Base-by-base conservation (phyloP, 805 yeast genomes). In the Lipomyces starkeyi region DNA sequence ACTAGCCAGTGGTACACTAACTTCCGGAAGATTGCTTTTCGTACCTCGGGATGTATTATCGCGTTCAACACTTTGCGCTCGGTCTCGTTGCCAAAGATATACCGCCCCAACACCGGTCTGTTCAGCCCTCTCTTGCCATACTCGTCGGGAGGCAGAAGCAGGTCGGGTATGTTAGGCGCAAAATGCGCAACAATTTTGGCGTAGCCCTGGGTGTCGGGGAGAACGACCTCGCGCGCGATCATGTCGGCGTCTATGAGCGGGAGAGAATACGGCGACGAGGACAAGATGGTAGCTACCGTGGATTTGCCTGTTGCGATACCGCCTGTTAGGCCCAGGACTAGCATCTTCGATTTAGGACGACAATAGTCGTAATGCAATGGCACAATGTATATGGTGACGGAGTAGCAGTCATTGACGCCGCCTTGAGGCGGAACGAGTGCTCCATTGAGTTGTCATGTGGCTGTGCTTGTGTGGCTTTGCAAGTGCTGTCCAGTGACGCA, bases 301-400 rank as follows among this genome's bases (percentile, higher is more conserved):
- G 97, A 89, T 75, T 95, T 95, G 2, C 99, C 99, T n/a, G 95
- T 85, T 4, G 97, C 97, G 61, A 95, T 95, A 1, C 98, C 97
- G 1, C 99, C 99, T 0, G 99, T 95, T n/a, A 95, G 84, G 0
- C 99, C 99, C 5, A 95, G 85, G 40, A 95, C 84, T 58, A 95
- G 84, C 99, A 95, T 94, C 20, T 11, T 58, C n/a, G 22, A 22
- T 11, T 54, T 29, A 29, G 32, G 32, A 14, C 43, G 43, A 37
- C 17, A 37, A 37, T 37, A 3, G 40, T 35, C 29, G 29, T 27
- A 27, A 27, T 27, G 0, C 29, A 27, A 3, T 27, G 29, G 29
- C 4, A 29, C 32, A 29, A 29, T 5, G 32, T 29, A 29, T 5
- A 5, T 1, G 0, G 32, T 29, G 32, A 29, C 32, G 7, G 32